phyloP scores from a whole-genome alignment of 352 stramenopile genomes.

The Phytophthora sansomeana region DNA sequence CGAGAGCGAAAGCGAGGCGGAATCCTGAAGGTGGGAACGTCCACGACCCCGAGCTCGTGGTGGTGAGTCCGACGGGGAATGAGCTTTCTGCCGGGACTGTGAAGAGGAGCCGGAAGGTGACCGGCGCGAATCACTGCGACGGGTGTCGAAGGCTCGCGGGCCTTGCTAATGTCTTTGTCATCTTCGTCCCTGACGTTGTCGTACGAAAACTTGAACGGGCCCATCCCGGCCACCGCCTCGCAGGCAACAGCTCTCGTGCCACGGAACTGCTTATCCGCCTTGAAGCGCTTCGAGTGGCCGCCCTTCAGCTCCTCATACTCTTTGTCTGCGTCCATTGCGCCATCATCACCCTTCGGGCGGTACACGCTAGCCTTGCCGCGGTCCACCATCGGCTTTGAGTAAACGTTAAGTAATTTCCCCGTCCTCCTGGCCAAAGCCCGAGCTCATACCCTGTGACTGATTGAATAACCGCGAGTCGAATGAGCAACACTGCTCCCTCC shows the following conservation, averaged over 20 bases:
- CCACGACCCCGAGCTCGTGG: constrained; percentile 25
- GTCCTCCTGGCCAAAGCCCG: constrained; percentile 97
- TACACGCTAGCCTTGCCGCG: constrained; percentile 91
- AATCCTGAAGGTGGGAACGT: constrained; percentile 34
- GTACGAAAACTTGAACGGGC: constrained; percentile 90
- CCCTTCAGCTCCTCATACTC: constrained; percentile 94
- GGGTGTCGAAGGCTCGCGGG: constrained; percentile 15
- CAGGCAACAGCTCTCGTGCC: constrained; percentile 77
- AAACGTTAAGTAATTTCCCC: constrained; percentile 99
- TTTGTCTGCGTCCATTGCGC: constrained; percentile 85
- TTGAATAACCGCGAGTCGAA: constrained; percentile 99
- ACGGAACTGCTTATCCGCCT: constrained; percentile 90
- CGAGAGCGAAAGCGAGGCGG: constrained; percentile 25
- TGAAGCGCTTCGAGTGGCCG: constrained; percentile 83
- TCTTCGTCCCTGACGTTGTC: constrained; percentile 58
- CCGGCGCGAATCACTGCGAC: constrained; percentile 15
- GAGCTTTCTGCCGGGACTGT: constrained; percentile 11
- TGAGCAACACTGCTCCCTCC: constrained; percentile 77
- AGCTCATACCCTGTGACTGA: constrained; percentile 95
- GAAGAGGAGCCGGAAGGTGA: constrained; percentile 21
- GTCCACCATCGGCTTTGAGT: constrained; percentile 97
- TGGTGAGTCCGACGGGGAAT: constrained; percentile 21
- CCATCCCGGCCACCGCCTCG: constrained; percentile 56
- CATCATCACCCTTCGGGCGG: constrained; percentile 89
- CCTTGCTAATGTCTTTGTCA: constrained; percentile 32